Base-by-base conservation (phyloP, 768 basidiomycete species). In the Russula emetica region DNA sequence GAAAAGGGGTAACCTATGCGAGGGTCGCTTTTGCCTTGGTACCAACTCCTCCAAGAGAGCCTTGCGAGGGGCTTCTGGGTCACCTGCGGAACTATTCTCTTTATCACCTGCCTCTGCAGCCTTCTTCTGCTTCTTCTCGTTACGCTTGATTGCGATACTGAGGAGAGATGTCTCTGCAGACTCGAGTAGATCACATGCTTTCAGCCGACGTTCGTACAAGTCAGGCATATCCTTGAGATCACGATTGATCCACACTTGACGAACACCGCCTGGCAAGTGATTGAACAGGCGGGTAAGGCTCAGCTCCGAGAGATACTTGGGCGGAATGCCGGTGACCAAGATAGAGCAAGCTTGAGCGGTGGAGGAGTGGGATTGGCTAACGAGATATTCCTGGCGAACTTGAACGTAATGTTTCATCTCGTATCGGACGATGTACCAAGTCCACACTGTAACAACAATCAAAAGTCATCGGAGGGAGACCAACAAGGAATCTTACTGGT, bases 171-270 rank as follows among this genome's bases (percentile, higher is more conserved):
- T 94, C 76, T 96, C 92, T 0, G 93, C 94, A 2, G 82, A 80
- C 73, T 99, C 96, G 57, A 99, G 85, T 74, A 90, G 92, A 63
- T 78, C 78, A 68, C 83, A 85, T 0, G 92, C 92, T 3, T 79
- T 79, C 18, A 86, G 72, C 24, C 93, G 87, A 40, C 88, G 83
- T 38, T 94, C 85, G 70, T 91, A 90, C 22, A 92, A 71, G 47
- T 88, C 86, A 1, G 94, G 94, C 56, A 99, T 81, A 11, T 92
- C 88, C 72, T 92, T 92, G 32, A 98, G 78, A 71, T 98, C 83
- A 55, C 91, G 82, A 73, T 94, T 96, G 44, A 98, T 80, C 94
- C 96, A 99, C 42, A 99, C 85, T 67, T 85, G 84, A 72, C 86
- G 87, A 9, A 95, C 89, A 18, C 95, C 95, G 11, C 95, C 95